phyloP scores from a whole-genome alignment of 352 stramenopile species.

The Heterotrichella gracilis region DNA sequence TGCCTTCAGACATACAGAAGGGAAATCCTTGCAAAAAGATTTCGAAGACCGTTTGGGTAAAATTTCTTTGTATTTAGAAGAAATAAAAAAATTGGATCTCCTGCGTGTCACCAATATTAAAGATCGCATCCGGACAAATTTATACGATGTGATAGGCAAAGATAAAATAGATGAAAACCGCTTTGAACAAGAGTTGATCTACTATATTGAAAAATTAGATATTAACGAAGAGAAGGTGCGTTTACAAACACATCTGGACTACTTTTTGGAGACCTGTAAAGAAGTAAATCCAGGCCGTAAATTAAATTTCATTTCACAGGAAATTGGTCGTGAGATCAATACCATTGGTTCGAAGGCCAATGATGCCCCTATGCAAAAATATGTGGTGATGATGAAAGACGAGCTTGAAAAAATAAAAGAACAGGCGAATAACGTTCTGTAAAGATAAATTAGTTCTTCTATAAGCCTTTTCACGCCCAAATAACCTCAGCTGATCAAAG shows the following conservation, averaged over 20 bases:
- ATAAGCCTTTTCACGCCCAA: too few relatives aligned
- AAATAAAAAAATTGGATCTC: not conserved
- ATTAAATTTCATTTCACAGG: not conserved
- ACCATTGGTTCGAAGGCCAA: not conserved
- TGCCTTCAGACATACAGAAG: not conserved
- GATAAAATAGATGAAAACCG: not conserved
- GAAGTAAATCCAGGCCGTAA: not conserved
- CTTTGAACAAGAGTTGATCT: not conserved
- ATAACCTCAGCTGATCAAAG: too few relatives aligned
- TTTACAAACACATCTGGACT: not conserved
- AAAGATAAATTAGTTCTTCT: too few relatives aligned
- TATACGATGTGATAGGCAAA: not conserved
- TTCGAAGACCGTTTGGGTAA: not conserved
- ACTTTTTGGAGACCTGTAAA: slow-evolving; percentile 1
- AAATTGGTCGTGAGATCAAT: not conserved
- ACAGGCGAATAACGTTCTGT: not conserved
- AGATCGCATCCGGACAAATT: not conserved
- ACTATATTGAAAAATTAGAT: slow-evolving; percentile 6
- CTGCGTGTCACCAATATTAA: not conserved
- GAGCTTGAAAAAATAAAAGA: slow-evolving; percentile 3
- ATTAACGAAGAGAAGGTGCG: slow-evolving; percentile 3
- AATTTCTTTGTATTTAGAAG: not conserved
- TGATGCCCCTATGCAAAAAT: not conserved
- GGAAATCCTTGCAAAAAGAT: not conserved
- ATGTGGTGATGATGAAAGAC: not conserved